Percentiles rank a stretch among this genome's conserved stretches.
phyloP scores from a whole-genome alignment of 2,329 filamentous ascomycete species.

The Phialophora macrospora region DNA sequence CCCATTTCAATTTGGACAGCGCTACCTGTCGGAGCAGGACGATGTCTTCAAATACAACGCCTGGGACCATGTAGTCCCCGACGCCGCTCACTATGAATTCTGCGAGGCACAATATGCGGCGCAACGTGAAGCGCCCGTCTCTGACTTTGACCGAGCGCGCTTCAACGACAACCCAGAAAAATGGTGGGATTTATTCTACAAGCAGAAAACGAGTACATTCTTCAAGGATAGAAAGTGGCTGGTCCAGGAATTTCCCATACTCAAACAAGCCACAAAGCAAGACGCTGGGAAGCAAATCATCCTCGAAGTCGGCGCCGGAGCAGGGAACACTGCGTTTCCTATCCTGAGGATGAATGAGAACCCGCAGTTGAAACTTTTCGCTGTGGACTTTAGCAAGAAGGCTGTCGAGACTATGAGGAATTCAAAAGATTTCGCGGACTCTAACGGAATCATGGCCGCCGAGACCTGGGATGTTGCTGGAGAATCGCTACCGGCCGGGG shows the following conservation, averaged over 20 bases:
- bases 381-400: conserved; percentile 94
- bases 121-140: conserved; percentile 85
- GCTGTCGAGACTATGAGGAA: conserved; percentile 90
- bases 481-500: conserved; percentile 71
- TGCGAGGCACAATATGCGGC: conserved; percentile 81
- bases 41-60: conserved; percentile 97
- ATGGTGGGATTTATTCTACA: conserved; percentile 99
- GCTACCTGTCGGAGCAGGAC: conserved; percentile 73
- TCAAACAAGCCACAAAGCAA: conserved; percentile 74
- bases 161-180: conserved; percentile 91
- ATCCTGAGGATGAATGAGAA: conserved; percentile 85
- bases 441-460: conserved; percentile 69
- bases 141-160: conserved; percentile 86
- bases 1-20: conserved; percentile 94
- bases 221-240: conserved; percentile 99
- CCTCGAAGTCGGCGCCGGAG: conserved; percentile 91
- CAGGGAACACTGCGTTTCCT: conserved; percentile 95
- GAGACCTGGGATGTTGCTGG: conserved; percentile 93
- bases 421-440: conserved; percentile 74
- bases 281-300: conserved; percentile 72
- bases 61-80: conserved; percentile 97
- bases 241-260: conserved; percentile 88
- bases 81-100: conserved; percentile 84
- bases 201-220: conserved; percentile 95
- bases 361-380: conserved; percentile 78